A percentile compares a stretch with the other conserved stretches of the same genome.
These are phyloP conservation scores for Penicillium sp. DNA, from an alignment of 2,329 filamentous ascomycete species.

Conservation along the genomic window DNA sequence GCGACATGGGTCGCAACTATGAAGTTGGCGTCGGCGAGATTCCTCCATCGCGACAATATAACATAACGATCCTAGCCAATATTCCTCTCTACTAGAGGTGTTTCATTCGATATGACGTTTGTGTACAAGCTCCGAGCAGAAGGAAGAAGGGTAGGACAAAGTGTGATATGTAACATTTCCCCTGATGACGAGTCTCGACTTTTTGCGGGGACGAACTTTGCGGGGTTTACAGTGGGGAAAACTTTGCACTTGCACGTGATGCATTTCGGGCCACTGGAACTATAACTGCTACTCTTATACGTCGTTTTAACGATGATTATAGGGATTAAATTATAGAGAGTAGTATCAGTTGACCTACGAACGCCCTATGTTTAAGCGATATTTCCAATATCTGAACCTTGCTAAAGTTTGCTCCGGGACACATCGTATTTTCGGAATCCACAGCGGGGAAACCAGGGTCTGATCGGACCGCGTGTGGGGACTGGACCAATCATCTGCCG, in stretches of 20 bases:
- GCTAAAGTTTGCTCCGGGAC: too few species aligned
- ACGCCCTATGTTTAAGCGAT: too few species aligned
- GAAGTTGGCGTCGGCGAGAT: slow-evolving; percentile 18
- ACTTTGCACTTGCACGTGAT: neutral
- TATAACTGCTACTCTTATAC: neutral
- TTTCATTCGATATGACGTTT: neutral
- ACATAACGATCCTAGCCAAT: neutral
- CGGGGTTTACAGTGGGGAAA: neutral
- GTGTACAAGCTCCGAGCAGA: neutral
- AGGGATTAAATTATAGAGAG: too few species aligned
- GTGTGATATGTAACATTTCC: neutral
- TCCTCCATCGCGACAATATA: slow-evolving; percentile 7
- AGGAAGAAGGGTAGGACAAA: too few species aligned
- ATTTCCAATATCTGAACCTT: too few species aligned
- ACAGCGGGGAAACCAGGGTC: too few species aligned
- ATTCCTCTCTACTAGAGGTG: neutral
- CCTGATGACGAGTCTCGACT: neutral
- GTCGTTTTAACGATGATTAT: too few species aligned
- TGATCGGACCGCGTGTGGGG: too few species aligned
- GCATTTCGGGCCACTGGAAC: neutral
- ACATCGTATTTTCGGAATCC: too few species aligned
- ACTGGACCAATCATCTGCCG: too few species aligned
- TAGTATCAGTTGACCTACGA: too few species aligned
- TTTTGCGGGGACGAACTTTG: neutral
- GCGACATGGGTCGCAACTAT: slow-evolving; percentile 46